Evolutionary conservation across 306 rosid species (phyloP).

Genomic region (Vicia faba): DNA sequence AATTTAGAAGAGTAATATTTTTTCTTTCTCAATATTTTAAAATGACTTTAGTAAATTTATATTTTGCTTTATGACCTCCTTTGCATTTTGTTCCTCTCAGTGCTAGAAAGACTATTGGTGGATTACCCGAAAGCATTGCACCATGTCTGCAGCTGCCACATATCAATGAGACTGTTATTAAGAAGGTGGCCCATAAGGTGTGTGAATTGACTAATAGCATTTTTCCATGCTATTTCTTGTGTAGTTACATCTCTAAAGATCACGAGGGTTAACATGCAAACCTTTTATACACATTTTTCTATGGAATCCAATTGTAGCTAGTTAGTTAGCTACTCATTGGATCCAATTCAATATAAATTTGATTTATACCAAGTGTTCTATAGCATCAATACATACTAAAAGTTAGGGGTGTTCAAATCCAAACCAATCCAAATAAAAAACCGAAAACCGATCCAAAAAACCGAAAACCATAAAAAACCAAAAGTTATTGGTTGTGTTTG

Average conservation of each 20-base stretch:
- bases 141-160: constrained; percentile 97
- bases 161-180: constrained; percentile 75
- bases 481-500: no score
- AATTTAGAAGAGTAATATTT: no score
- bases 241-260: constrained; percentile 21
- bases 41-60: constrained; percentile 13
- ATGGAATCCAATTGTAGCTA: no score
- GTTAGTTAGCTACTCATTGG: no score
- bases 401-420: no score
- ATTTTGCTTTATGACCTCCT: constrained; percentile 30
- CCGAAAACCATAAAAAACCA: no score
- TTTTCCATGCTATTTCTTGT: constrained; percentile 8
- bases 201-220: no score
- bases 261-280: constrained; percentile 19
- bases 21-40: not conserved
- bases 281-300: constrained; percentile 16
- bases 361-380: no score
- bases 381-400: no score
- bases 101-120: constrained; percentile 85
- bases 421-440: no score
- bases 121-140: constrained; percentile 93
- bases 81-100: constrained; percentile 95
- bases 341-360: no score
- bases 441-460: no score
- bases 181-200: constrained; percentile 97